Evolutionary conservation across 176 grass and related monocot genomes (phyloP).

Genomic region (Cenchrus americanus): DNA sequence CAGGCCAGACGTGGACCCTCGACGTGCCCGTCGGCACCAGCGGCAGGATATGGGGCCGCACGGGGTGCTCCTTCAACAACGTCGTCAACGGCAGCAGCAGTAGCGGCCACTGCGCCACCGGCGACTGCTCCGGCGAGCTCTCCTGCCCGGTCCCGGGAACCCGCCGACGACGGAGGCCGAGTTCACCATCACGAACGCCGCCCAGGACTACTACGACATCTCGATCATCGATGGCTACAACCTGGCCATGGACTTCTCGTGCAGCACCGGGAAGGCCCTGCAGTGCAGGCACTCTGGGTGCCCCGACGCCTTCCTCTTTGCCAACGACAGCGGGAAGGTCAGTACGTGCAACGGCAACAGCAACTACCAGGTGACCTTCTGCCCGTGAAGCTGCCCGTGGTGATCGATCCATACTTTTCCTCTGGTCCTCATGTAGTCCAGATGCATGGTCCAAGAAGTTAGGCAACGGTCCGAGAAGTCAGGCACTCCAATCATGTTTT

Average conservation of each 20-base stretch:
- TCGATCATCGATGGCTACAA: slow-evolving; percentile 29
- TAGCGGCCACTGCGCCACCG: neutral
- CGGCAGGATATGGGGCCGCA: slow-evolving; percentile 41
- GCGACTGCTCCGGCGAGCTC: slow-evolving; percentile 7
- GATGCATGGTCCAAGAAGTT: too few relatives aligned
- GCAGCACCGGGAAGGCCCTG: neutral
- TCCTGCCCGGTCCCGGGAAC: neutral
- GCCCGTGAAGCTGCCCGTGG: too few relatives aligned
- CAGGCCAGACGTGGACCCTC: neutral
- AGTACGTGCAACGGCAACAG: too few relatives aligned
- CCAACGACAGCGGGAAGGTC: too few relatives aligned
- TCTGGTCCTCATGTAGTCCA: too few relatives aligned
- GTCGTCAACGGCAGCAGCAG: neutral
- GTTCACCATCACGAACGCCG: neutral
- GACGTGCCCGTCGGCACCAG: neutral
- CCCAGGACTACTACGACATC: slow-evolving; percentile 4
- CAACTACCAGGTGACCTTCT: too few relatives aligned
- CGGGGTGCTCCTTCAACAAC: slow-evolving; percentile 8
- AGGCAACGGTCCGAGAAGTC: too few relatives aligned
- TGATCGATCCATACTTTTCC: too few relatives aligned
- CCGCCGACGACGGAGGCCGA: slow-evolving; percentile 12
- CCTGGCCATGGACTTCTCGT: neutral
- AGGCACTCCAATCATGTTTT: too few relatives aligned
- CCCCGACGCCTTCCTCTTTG: neutral
- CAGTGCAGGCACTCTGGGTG: neutral